phyloP scores from a whole-genome alignment of 2,329 filamentous ascomycete genomes.

The Talaromyces amestolkiae region DNA sequence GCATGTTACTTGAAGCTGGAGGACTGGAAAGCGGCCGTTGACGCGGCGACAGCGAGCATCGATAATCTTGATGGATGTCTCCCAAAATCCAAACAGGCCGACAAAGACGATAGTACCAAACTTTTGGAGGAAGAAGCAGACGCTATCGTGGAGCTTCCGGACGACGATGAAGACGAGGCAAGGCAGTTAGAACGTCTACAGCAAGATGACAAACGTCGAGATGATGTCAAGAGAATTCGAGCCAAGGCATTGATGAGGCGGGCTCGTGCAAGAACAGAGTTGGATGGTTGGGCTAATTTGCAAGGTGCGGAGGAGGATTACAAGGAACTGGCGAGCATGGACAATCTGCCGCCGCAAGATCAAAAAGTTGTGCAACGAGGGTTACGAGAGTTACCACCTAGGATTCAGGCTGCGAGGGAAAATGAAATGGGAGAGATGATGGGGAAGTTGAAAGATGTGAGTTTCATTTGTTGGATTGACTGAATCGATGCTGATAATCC shows the following conservation, averaged over 20 bases:
- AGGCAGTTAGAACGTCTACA: constrained; percentile 44
- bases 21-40: constrained; percentile 80
- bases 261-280: constrained; percentile 67
- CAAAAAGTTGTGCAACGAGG: constrained; percentile 65
- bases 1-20: constrained; percentile 82
- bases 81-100: constrained; percentile 42
- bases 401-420: constrained; percentile 75
- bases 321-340: constrained; percentile 59
- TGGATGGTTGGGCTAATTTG: constrained; percentile 75
- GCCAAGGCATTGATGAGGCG: constrained; percentile 80
- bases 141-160: constrained; percentile 50
- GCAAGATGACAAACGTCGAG: constrained; percentile 47
- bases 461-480: constrained; percentile 23
- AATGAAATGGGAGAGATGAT: constrained; percentile 95
- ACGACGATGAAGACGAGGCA: constrained; percentile 39
- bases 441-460: constrained; percentile 82
- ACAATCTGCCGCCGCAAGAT: constrained; percentile 65
- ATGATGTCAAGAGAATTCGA: constrained; percentile 73
- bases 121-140: constrained; percentile 21
- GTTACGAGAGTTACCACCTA: constrained; percentile 63
- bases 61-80: constrained; percentile 60
- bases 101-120: constrained; percentile 40
- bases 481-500: constrained; percentile 4
- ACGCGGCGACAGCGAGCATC: constrained; percentile 68
- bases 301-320: constrained; percentile 81